Evolutionary conservation across 331 rosid species (phyloP).

Genomic region (Arachis monticola): DNA sequence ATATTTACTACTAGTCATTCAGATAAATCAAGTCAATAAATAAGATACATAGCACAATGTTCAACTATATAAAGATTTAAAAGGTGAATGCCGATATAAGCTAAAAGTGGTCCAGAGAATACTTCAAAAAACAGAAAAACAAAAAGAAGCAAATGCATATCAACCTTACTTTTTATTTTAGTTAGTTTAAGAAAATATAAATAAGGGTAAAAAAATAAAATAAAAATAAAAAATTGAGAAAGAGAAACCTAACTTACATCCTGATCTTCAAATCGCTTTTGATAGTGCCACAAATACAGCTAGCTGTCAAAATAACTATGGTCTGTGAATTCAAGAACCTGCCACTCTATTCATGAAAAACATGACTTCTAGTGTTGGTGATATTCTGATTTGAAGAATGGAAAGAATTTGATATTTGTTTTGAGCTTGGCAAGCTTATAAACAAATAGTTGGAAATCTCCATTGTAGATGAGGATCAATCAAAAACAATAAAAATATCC

Average conservation of each 20-base stretch:
- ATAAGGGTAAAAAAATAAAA: background rate
- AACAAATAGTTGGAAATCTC: constrained; percentile 24
- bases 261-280: constrained; percentile 18
- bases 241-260: constrained; percentile 22
- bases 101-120: constrained; percentile 11
- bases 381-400: constrained; percentile 9
- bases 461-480: constrained; percentile 5
- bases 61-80: background rate
- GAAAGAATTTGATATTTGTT: constrained; percentile 19
- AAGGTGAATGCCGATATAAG: background rate
- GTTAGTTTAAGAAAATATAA: background rate
- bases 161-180: background rate
- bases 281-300: background rate
- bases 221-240: background rate
- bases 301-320: constrained; percentile 4
- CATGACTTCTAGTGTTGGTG: constrained; percentile 16
- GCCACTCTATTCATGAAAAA: constrained; percentile 9
- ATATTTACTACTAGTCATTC: background rate
- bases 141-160: background rate
- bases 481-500: constrained; percentile 19
- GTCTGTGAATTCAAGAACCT: background rate
- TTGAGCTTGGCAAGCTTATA: constrained; percentile 12
- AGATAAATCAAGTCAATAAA: constrained; percentile 1
- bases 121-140: background rate
- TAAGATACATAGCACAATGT: background rate